Percentiles rank a stretch among this genome's conserved stretches.
Evolutionary conservation across 345 rosid species (phyloP).

Genomic region (Corchorus olitorius): DNA sequence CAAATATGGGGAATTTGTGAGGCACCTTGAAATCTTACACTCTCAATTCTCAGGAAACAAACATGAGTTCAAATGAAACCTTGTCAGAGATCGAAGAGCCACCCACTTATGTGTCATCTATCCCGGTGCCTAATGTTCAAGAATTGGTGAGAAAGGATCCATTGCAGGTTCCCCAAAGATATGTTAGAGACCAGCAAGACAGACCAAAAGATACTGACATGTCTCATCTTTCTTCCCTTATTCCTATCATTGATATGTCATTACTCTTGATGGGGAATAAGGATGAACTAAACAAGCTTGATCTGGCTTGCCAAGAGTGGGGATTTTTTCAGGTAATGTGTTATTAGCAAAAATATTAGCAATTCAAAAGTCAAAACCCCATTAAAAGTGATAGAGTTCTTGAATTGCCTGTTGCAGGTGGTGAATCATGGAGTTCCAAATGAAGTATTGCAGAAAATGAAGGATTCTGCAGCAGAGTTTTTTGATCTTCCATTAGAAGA

Average conservation of each 20-base stretch:
- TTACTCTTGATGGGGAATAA: slow-evolving; percentile 13
- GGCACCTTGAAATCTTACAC: no score
- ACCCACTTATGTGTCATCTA: slow-evolving; percentile 21
- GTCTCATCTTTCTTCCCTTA: slow-evolving; percentile 25
- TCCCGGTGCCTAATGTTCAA: slow-evolving; percentile 40
- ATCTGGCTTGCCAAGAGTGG: slow-evolving; percentile 32
- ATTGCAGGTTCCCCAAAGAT: slow-evolving; percentile 30
- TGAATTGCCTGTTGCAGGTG: slow-evolving; percentile 1
- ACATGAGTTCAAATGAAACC: slow-evolving; percentile 22
- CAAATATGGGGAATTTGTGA: no score
- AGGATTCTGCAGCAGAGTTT: slow-evolving; percentile 23
- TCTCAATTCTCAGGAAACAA: no score
- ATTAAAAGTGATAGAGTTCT: not conserved
- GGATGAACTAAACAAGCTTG: slow-evolving; percentile 32
- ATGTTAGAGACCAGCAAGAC: slow-evolving; percentile 28
- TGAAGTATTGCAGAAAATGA: slow-evolving; percentile 26
- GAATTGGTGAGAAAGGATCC: slow-evolving; percentile 36
- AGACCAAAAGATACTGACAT: not conserved
- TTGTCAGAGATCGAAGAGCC: slow-evolving; percentile 12
- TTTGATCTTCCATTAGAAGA: slow-evolving; percentile 31
- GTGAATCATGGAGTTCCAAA: slow-evolving; percentile 34
- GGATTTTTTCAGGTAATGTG: slow-evolving; percentile 38
- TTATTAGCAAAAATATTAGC: not conserved
- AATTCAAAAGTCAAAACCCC: not conserved
- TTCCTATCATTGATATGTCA: slow-evolving; percentile 32